Percentiles rank a stretch among this genome's conserved stretches.
Evolutionary conservation across 148 eudicot species (phyloP).

Genomic region (Nyssa sinensis): DNA sequence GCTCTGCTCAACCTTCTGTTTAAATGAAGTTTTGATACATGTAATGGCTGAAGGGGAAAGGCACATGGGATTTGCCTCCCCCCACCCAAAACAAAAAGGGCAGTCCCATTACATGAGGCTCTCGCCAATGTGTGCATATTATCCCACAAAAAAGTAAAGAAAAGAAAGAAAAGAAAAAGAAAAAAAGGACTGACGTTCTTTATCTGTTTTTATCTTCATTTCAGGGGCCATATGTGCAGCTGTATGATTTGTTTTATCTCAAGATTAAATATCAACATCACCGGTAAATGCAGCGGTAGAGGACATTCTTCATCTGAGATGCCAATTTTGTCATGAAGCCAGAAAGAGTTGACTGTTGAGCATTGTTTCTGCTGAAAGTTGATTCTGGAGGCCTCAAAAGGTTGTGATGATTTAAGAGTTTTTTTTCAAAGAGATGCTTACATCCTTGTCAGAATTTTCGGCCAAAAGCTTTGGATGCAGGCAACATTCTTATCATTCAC

Average conservation of each 20-base stretch:
- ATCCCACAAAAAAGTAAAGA: too few species aligned
- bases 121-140: not conserved
- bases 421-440: not conserved
- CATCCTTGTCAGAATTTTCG: not conserved
- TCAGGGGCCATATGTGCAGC: constrained; percentile 62
- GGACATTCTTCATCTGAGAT: not conserved
- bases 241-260: constrained; percentile 23
- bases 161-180: too few species aligned
- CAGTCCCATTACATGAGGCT: not conserved
- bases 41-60: too few species aligned
- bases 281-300: constrained; percentile 5
- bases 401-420: not conserved
- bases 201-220: constrained; percentile 12
- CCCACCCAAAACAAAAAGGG: too few species aligned
- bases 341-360: not conserved
- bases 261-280: constrained; percentile 4
- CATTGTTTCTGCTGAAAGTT: not conserved
- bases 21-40: not conserved
- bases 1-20: not conserved
- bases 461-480: not conserved
- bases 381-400: not conserved
- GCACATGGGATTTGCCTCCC: too few species aligned
- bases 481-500: not conserved
- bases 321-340: not conserved
- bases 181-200: too few species aligned